phyloP scores from a whole-genome alignment of 2,329 filamentous ascomycete genomes.

The Neodidymelliopsis sp. region DNA sequence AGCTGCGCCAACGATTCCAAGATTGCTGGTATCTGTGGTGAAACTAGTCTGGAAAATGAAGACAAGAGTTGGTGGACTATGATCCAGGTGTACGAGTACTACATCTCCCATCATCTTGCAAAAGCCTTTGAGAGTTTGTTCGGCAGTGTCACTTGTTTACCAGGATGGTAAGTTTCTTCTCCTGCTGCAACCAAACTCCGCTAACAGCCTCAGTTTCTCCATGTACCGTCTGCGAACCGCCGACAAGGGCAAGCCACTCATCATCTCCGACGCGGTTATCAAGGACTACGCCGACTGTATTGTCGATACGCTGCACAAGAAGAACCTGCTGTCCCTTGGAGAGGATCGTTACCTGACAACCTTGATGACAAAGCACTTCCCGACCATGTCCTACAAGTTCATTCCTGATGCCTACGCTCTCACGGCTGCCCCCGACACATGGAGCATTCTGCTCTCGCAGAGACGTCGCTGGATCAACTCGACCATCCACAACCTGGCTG shows the following conservation, averaged over 20 bases:
- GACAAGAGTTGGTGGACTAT: constrained; percentile 98
- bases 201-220: constrained; percentile 74
- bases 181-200: not conserved
- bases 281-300: constrained; percentile 86
- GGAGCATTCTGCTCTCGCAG: constrained; percentile 94
- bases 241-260: constrained; percentile 91
- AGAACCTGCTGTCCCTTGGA: constrained; percentile 91
- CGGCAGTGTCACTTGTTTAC: constrained; percentile 97
- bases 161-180: constrained; percentile 81
- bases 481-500: constrained; percentile 93
- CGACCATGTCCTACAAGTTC: constrained; percentile 95
- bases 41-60: constrained; percentile 95
- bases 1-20: constrained; percentile 93
- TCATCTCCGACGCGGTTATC: constrained; percentile 89
- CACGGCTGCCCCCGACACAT: constrained; percentile 92
- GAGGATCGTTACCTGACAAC: constrained; percentile 98
- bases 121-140: constrained; percentile 99
- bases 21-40: constrained; percentile 96
- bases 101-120: constrained; percentile 94
- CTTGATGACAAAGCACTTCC: constrained; percentile 98
- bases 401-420: constrained; percentile 90
- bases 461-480: constrained; percentile 99
- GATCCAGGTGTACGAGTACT: constrained; percentile 99
- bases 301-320: constrained; percentile 92
- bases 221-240: constrained; percentile 97